These are phyloP conservation scores for Saccharomycopsis oosterbeekiorum DNA, from an alignment of 805 yeast species.

Conservation along the genomic window DNA sequence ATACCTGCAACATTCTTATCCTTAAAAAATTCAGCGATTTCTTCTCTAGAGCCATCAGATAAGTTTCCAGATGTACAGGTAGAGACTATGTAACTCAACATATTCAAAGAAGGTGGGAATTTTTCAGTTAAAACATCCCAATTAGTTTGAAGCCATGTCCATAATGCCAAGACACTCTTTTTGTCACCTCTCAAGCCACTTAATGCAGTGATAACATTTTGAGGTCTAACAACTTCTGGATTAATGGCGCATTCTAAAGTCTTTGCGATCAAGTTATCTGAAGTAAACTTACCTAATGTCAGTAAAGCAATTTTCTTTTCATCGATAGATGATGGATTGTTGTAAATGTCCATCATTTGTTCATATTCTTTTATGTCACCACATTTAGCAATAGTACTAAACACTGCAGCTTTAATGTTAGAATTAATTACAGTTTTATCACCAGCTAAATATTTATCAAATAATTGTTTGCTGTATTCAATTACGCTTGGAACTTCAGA, in stretches of 20 bases:
- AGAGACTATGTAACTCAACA: conserved; percentile 68
- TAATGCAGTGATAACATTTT: conserved; percentile 73
- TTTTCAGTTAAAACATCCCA: conserved; percentile 61
- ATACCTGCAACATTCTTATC: conserved; percentile 50
- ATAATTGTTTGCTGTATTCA: conserved; percentile 33
- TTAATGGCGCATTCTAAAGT: conserved; percentile 48
- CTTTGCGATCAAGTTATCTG: conserved; percentile 41
- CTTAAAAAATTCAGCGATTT: conserved; percentile 41
- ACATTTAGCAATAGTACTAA: conserved; percentile 48
- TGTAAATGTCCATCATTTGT: conserved; percentile 48
- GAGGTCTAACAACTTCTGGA: conserved; percentile 48
- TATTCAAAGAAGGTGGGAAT: conserved; percentile 72
- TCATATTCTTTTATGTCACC: conserved; percentile 61
- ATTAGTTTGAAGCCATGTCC: conserved; percentile 63
- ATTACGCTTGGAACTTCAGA: conserved; percentile 37
- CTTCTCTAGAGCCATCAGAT: conserved; percentile 39
- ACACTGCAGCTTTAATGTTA: conserved; percentile 58
- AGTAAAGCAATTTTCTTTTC: conserved; percentile 64
- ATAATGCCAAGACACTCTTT: conserved; percentile 58
- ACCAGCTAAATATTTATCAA: conserved; percentile 47
- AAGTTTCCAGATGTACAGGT: conserved; percentile 54
- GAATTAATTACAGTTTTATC: conserved; percentile 65
- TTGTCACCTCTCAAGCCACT: conserved; percentile 57
- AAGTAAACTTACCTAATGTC: conserved; percentile 54
- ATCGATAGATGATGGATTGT: conserved; percentile 49